A percentile compares a stretch with the other conserved stretches of the same genome.
phyloP scores from a whole-genome alignment of 2,329 filamentous ascomycete species.

The Septoria linicola region DNA sequence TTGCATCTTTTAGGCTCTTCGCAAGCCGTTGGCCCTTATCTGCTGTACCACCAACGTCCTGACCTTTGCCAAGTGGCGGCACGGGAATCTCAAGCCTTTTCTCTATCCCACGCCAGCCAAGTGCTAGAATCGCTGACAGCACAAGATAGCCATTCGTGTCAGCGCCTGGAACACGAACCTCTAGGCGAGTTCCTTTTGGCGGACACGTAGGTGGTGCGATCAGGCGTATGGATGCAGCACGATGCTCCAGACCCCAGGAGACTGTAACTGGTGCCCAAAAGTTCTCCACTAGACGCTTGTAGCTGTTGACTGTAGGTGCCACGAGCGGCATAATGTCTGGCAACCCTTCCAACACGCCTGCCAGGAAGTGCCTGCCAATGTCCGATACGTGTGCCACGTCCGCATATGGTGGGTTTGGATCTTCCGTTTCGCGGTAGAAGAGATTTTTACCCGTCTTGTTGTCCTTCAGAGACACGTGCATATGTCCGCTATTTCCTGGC shows the following conservation, averaged over 20 bases:
- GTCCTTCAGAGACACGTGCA: conserved; percentile 87
- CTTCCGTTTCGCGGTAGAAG: conserved; percentile 69
- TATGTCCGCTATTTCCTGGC: conserved; percentile 92
- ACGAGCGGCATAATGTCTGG: conserved; percentile 95
- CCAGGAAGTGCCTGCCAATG: conserved; percentile 86
- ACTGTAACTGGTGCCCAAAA: conserved; percentile 99
- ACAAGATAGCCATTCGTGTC: conserved; percentile 89
- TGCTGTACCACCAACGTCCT: conserved; percentile 69
- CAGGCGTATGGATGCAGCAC: conserved; percentile 83
- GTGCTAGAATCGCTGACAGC: conserved; percentile 78
- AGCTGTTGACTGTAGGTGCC: conserved; percentile 93
- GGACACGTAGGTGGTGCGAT: conserved; percentile 86
- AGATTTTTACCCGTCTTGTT: conserved; percentile 73
- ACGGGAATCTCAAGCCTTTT: conserved; percentile 83
- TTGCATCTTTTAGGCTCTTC: conserved; percentile 82
- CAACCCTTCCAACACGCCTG: conserved; percentile 81
- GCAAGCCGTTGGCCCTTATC: conserved; percentile 78
- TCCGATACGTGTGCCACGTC: conserved; percentile 83
- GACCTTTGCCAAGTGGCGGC: conserved; percentile 79
- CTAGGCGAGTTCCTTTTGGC: conserved; percentile 82
- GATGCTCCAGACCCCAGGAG: conserved; percentile 94
- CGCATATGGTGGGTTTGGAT: conserved; percentile 68
- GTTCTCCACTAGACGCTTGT: conserved; percentile 97
- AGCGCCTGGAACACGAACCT: conserved; percentile 90
- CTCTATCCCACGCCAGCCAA: conserved; percentile 88